Percentiles rank a stretch among this genome's conserved stretches.
These are phyloP conservation scores for Ascochyta pisi DNA, from an alignment of 2,329 filamentous ascomycete species.

Conservation along the genomic window DNA sequence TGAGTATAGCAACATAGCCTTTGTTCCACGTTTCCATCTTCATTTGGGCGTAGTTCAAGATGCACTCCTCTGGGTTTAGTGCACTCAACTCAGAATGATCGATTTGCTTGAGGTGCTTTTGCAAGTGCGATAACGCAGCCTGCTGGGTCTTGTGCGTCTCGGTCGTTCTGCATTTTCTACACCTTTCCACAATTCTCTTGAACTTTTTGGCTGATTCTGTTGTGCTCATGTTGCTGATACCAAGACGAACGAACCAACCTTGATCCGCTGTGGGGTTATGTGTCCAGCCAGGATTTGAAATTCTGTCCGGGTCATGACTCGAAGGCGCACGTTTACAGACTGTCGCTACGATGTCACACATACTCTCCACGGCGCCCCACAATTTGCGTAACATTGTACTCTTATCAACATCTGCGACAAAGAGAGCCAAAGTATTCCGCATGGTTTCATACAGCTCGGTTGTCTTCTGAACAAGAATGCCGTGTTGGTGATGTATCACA, in stretches of 20 bases:
- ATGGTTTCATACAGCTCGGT: constrained; percentile 22
- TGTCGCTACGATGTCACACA: constrained; percentile 10
- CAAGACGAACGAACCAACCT: constrained; percentile 30
- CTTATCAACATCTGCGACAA: constrained; percentile 30
- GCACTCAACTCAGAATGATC: background rate
- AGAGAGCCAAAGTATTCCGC: constrained; percentile 28
- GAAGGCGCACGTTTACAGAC: constrained; percentile 10
- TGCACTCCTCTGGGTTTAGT: constrained; percentile 26
- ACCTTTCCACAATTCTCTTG: constrained; percentile 23
- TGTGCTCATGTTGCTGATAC: background rate
- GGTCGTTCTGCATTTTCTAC: constrained; percentile 24
- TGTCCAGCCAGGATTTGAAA: constrained; percentile 15
- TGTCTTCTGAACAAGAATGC: constrained; percentile 17
- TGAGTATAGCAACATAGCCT: constrained; percentile 23
- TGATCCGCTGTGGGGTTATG: constrained; percentile 7
- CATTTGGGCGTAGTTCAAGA: constrained; percentile 27
- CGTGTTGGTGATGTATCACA: constrained; percentile 22
- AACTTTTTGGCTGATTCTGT: constrained; percentile 3
- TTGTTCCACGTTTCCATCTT: constrained; percentile 31
- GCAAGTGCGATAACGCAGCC: constrained; percentile 33
- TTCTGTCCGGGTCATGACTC: constrained; percentile 12
- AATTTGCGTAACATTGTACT: constrained; percentile 32
- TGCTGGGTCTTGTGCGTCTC: constrained; percentile 19
- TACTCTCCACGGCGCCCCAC: constrained; percentile 35
- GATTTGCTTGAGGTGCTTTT: constrained; percentile 19